Conservation (phyloP, 495 filamentous ascomycete genomes). For the Oleoguttula mirabilis region DNA sequence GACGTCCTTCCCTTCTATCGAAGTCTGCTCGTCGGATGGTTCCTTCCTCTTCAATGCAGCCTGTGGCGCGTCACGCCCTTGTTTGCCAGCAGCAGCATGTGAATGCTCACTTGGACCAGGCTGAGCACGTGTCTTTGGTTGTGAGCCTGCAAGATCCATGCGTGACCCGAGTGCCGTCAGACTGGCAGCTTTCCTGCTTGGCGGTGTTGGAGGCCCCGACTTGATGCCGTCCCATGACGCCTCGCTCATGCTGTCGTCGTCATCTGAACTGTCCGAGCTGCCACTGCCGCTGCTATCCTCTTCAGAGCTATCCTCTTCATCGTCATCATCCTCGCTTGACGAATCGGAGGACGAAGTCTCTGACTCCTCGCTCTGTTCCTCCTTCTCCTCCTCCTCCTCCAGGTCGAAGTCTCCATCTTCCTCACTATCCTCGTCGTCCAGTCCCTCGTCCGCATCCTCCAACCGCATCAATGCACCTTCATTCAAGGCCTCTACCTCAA, state of each 20-base stretch:
- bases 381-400: neutral
- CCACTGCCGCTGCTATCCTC: slow-evolving; percentile 1
- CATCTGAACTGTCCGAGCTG: slow-evolving; percentile 3
- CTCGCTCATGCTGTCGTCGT: slow-evolving; percentile 5
- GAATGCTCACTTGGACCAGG: too few relatives aligned
- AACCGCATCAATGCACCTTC: slow-evolving; percentile 18
- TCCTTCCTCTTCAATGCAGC: too few relatives aligned
- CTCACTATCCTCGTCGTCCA: slow-evolving; percentile 10
- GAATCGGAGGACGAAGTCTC: neutral
- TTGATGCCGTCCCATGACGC: slow-evolving; percentile 14
- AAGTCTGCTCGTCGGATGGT: too few relatives aligned
- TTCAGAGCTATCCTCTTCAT: slow-evolving; percentile 4
- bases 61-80: too few relatives aligned
- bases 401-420: too few relatives aligned
- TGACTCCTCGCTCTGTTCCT: neutral
- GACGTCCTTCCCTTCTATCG: too few relatives aligned
- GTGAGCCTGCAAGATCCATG: too few relatives aligned
- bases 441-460: slow-evolving; percentile 27
- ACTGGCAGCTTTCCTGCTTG: slow-evolving; percentile 21
- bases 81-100: too few relatives aligned
- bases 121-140: too few relatives aligned
- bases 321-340: slow-evolving; percentile 4
- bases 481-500: slow-evolving; percentile 1
- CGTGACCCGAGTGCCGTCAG: too few relatives aligned
- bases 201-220: slow-evolving; percentile 15